Base-by-base conservation (phyloP, 176 grass and related monocot species). In the Carex littledalei region DNA sequence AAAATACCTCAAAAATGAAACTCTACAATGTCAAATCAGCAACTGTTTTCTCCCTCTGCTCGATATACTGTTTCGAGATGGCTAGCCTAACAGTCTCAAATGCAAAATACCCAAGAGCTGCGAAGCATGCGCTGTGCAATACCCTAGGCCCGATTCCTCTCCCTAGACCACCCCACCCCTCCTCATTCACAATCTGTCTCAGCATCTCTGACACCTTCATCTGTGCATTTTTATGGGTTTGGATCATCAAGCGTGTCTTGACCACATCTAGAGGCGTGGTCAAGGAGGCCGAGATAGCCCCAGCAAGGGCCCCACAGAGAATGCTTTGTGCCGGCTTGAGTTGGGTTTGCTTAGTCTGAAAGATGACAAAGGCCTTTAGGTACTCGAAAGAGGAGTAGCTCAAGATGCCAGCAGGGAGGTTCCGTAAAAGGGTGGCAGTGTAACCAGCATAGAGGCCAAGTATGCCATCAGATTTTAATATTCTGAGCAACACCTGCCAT, bases 341-440 rank as follows among this genome's bases (percentile, higher is more conserved):
- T 35, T 86, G 84, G 24, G 81, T 72, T 83, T 83, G 85, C 15
- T 82, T 32, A 0, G 84, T 79, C n/a, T 76, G 64, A 22, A 43
- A 84, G 21, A 95, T 78, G 4, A 91, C 85, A 43, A 99, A 99
- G 6, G 91, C 87, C 88, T 99, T 99, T 55, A 95, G 84, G 91
- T 99, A 99, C 87, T 99, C 93, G 71, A 95, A 99, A 0, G 96
- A 98, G 31, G 93, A 98, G 89, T 92, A 95, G 88, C 91, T 95
- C 18, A 98, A 87, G 41, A 98, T 94, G 0, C 96, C 91, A 0
- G 91, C 81, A 1, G 93, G 93, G 9, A 98, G 87, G 78, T 98
- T 98, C 16, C 91, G 85, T 49, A 98, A 87, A 63, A 95, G 90
- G 1, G 96, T 98, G 16, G 93, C 93, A n/a, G 93, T 60, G 84